Evolutionary conservation across 805 yeast genomes (phyloP), one percentile per base, ranked within the genome.

Genomic region (Grigorovia humatica): DNA sequence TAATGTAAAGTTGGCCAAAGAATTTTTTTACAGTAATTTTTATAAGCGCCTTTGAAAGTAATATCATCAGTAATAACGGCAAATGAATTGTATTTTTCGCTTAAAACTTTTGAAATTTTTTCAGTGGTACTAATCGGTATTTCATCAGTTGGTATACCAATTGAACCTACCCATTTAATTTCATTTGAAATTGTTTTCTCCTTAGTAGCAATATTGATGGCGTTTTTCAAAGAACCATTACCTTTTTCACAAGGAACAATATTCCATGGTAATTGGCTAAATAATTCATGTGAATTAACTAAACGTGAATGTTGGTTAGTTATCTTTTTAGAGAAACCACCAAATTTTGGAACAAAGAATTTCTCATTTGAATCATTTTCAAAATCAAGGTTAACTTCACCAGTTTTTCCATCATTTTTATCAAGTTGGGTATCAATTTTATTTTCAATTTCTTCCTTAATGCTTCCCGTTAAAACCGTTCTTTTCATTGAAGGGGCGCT

Each of bases 1-100:
- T 93, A 93, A 51, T 81, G 87, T 56, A 93, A 76, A 1, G 96
- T 88, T 35, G 99, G 99, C 98, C 98, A 93, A 55, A 93, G 72
- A 43, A 93, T 87, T 62, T 90, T 95, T 68, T 93, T 93, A 67
- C 97, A 91, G 66, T 85, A 93, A 49, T 88, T 86, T 52, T 81
- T 81, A 67, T 93, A 93, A 63, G 90, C 96, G 19, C 97, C 97
- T 61, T 85, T 85, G 59, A 88, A 88, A 0, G 88, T 81, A 32
- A 79, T 69, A 67, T 93, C 98, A 57, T 79, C 79, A 2, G 91
- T 82, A 53, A 79, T 80, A 2, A 89, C 86, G 0, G 88, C 80
- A 53, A 76, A 77, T 43, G 83, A 79, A 52, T 78, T 62, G 63
- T 79, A 83, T 2, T 81, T 77, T 0, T 65, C 61, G 29, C 54